phyloP scores from a whole-genome alignment of 306 rosid genomes.

The Spatholobus suberectus region DNA sequence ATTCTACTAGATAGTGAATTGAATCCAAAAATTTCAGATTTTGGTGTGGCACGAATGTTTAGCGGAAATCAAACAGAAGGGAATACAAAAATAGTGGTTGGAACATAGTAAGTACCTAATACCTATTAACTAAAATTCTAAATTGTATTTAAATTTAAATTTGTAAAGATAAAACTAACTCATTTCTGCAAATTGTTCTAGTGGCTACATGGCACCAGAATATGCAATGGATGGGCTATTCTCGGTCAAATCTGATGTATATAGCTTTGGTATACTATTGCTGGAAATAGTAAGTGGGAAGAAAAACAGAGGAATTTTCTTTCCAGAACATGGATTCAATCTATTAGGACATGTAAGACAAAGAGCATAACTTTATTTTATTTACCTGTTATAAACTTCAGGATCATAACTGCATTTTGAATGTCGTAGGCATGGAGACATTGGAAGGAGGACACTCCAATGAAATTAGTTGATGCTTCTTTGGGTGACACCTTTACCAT shows the following conservation, averaged over 20 bases:
- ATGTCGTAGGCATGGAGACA: conserved; percentile 44
- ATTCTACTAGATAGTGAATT: conserved; percentile 32
- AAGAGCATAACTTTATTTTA: neutral
- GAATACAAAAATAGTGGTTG: conserved; percentile 28
- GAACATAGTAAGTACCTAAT: conserved; percentile 39
- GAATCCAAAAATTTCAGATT: conserved; percentile 48
- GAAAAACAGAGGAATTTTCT: conserved; percentile 23
- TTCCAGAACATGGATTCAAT: conserved; percentile 1
- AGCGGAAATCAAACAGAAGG: conserved; percentile 30
- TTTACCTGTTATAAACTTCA: neutral
- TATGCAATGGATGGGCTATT: conserved; percentile 22
- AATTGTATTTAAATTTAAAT: neutral
- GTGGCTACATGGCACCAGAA: conserved; percentile 49
- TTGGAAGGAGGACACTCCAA: conserved; percentile 37
- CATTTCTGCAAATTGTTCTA: neutral
- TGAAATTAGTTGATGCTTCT: conserved; percentile 37
- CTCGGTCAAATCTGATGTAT: conserved; percentile 43
- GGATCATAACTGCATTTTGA: neutral
- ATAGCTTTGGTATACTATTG: conserved; percentile 35
- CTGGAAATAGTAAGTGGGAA: conserved; percentile 42
- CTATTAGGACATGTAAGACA: conserved; percentile 37
- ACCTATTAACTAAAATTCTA: neutral
- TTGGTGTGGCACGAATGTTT: conserved; percentile 40
- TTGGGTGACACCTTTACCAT: neutral
- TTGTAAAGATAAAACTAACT: neutral